These are phyloP conservation scores for Dillenia turbinata DNA, from an alignment of 164 flowering plant genomes.

Conservation along the genomic window DNA sequence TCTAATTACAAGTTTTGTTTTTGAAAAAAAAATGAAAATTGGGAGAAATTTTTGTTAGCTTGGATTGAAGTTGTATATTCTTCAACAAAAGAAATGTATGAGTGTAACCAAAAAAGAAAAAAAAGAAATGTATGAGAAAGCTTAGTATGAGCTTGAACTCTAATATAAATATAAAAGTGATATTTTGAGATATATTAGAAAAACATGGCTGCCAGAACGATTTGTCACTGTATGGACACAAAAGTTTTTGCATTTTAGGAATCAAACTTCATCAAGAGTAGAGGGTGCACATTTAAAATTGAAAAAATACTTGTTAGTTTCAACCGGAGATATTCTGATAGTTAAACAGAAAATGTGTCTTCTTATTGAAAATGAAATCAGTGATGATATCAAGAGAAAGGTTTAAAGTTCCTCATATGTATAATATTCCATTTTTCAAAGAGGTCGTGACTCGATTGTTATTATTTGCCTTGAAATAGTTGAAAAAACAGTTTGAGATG, in stretches of 20 bases:
- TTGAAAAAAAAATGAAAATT: background rate
- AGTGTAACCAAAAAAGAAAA: no score
- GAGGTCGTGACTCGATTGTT: no score
- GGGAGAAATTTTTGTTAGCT: background rate
- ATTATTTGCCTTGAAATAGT: no score
- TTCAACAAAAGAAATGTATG: no score
- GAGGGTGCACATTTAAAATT: conserved; percentile 4
- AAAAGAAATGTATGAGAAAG: background rate
- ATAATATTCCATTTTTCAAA: no score
- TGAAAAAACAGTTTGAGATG: no score
- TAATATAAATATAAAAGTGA: background rate
- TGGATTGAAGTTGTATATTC: background rate
- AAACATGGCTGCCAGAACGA: background rate
- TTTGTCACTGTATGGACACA: background rate
- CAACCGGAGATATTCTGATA: background rate
- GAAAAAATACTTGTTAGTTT: background rate
- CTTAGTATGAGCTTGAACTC: background rate
- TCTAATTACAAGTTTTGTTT: background rate
- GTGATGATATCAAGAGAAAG: no score
- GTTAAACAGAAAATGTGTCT: background rate
- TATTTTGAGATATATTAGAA: background rate
- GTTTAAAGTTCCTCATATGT: no score
- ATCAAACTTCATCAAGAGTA: background rate
- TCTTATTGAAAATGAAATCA: background rate
- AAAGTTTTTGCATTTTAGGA: background rate